Conservation (phyloP, 202 grass and related monocot species). For the Setaria viridis region DNA sequence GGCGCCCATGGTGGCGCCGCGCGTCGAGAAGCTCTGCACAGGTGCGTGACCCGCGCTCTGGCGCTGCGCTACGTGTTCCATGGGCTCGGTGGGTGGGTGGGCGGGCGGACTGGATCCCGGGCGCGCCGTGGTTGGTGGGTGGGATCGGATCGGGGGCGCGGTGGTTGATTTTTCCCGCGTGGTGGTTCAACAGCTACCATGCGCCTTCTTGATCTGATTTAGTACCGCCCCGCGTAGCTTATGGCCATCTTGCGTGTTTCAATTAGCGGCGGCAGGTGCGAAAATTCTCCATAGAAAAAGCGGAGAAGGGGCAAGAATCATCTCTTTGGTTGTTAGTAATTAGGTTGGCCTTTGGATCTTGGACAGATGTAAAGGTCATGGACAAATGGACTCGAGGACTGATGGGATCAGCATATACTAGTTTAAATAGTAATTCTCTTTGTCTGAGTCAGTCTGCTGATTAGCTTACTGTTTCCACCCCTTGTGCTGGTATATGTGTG, state of each 20-base stretch:
- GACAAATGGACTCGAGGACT: neutral
- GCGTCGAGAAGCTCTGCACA: slow-evolving; percentile 63
- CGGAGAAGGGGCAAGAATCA: neutral
- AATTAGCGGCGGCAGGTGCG: neutral
- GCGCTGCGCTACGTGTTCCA: slow-evolving; percentile 18
- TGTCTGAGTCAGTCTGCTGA: neutral
- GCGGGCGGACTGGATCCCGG: slow-evolving; percentile 21
- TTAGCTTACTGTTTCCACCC: neutral
- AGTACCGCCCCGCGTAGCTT: neutral
- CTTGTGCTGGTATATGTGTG: neutral
- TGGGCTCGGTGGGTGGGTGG: slow-evolving; percentile 9
- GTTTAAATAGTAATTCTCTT: slow-evolving; percentile 18
- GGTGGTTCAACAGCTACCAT: slow-evolving; percentile 25
- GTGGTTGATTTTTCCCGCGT: slow-evolving; percentile 41
- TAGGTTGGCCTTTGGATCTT: slow-evolving; percentile 7
- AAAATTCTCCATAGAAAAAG: slow-evolving; percentile 8
- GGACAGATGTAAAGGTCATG: neutral
- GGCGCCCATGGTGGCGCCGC: slow-evolving; percentile 68
- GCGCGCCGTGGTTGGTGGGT: slow-evolving; percentile 12
- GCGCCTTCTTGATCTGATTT: slow-evolving; percentile 42
- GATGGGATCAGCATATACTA: slow-evolving; percentile 12
- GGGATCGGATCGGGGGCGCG: slow-evolving; percentile 32
- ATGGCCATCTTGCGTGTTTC: neutral
- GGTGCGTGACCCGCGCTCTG: slow-evolving; percentile 43
- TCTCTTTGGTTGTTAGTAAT: neutral